These are phyloP conservation scores for Tylopilus subfusipes DNA, from an alignment of 768 basidiomycete species.

Conservation along the genomic window DNA sequence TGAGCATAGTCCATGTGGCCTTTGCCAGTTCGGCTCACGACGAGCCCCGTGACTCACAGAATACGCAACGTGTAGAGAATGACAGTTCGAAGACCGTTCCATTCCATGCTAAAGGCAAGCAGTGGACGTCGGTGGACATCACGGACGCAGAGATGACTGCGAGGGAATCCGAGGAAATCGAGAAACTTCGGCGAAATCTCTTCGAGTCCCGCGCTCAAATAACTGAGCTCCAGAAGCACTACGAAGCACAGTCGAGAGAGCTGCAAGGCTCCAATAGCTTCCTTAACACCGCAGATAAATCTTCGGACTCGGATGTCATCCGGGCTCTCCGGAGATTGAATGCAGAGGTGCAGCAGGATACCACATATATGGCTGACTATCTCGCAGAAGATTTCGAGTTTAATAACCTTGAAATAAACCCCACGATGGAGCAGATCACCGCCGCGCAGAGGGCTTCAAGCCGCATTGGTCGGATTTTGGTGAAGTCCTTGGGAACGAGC, in stretches of 20 bases:
- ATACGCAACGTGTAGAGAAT: neutral
- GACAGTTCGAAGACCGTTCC: rapidly evolving
- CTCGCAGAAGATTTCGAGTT: slow-evolving; percentile 4
- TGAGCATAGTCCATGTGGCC: neutral
- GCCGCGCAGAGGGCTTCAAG: neutral
- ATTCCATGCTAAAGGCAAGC: neutral
- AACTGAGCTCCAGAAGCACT: slow-evolving; percentile 3
- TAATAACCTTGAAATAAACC: neutral
- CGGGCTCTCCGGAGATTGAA: slow-evolving; percentile 9
- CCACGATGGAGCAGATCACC: neutral
- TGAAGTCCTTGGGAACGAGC: neutral
- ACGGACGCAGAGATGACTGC: neutral
- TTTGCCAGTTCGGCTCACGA: neutral
- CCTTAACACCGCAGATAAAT: slow-evolving; percentile 7
- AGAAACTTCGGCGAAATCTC: slow-evolving; percentile 8
- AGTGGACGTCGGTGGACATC: neutral
- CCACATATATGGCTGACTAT: slow-evolving; percentile 9
- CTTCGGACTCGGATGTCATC: slow-evolving; percentile 12
- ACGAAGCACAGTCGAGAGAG: slow-evolving; percentile 3
- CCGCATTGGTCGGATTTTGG: neutral
- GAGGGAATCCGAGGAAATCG: neutral
- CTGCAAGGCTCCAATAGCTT: slow-evolving; percentile 8
- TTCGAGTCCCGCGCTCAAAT: neutral
- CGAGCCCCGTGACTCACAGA: neutral
- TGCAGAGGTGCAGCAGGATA: slow-evolving; percentile 13